Percentiles rank a stretch among this genome's conserved stretches.
phyloP scores from a whole-genome alignment of 306 rosid genomes.

The Sicyos edulis region DNA sequence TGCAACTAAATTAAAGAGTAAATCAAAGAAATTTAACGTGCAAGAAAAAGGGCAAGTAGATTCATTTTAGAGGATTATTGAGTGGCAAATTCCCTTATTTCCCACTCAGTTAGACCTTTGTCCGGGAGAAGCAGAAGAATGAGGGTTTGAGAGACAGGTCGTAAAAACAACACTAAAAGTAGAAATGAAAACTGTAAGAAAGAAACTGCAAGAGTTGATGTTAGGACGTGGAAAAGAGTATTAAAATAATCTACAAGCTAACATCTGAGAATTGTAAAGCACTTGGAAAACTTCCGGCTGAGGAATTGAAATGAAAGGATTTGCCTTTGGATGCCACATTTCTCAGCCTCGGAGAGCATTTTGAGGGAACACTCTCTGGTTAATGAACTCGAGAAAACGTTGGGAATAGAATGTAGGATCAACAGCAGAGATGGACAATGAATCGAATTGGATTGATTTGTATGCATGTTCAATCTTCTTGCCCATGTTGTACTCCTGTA shows the following conservation, averaged over 20 bases:
- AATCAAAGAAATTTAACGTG: background rate
- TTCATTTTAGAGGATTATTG: background rate
- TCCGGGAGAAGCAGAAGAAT: background rate
- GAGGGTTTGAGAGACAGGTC: background rate
- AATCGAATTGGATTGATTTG: slow-evolving; percentile 84
- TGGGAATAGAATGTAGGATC: slow-evolving; percentile 88
- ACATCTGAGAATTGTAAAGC: slow-evolving; percentile 11
- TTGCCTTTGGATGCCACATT: slow-evolving; percentile 17
- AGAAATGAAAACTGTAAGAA: background rate
- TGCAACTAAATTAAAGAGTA: background rate
- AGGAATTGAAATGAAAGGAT: slow-evolving; percentile 10
- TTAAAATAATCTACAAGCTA: background rate
- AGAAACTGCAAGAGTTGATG: no score
- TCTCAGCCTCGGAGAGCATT: slow-evolving; percentile 36
- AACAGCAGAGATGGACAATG: slow-evolving; percentile 82
- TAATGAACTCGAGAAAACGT: slow-evolving; percentile 82
- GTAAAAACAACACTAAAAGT: slow-evolving; percentile 6
- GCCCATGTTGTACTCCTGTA: slow-evolving; percentile 84
- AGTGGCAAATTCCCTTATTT: background rate
- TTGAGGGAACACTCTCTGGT: slow-evolving; percentile 73
- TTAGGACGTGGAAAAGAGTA: no score
- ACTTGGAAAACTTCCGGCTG: background rate
- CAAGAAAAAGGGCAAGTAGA: no score
- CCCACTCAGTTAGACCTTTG: background rate
- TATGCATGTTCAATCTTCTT: slow-evolving; percentile 91